Evolutionary conservation across 345 rosid species (phyloP).

Genomic region (Turritis glabra): DNA sequence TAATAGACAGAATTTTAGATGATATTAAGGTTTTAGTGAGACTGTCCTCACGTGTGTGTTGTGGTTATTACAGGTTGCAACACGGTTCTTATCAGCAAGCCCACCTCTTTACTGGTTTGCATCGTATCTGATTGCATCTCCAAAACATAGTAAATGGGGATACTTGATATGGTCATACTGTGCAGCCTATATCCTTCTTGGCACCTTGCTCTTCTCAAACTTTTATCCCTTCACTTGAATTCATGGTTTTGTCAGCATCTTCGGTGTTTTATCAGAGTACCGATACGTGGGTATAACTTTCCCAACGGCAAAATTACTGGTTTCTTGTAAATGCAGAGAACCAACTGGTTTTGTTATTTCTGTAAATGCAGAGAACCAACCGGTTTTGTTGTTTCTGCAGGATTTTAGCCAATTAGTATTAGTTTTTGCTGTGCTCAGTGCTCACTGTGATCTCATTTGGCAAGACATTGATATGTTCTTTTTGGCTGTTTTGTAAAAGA

Average conservation of each 20-base stretch:
- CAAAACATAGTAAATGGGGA: constrained; percentile 51
- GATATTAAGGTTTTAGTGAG: constrained; percentile 5
- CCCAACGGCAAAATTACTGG: background rate
- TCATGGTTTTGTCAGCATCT: background rate
- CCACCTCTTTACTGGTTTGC: constrained; percentile 93
- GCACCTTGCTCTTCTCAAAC: constrained; percentile 80
- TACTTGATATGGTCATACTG: constrained; percentile 70
- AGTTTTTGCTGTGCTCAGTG: constrained; percentile 3
- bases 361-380: constrained; percentile 21
- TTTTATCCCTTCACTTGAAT: constrained; percentile 87
- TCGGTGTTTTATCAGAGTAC: background rate
- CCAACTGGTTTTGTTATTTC: constrained; percentile 1
- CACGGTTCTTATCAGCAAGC: constrained; percentile 88
- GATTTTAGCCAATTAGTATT: background rate
- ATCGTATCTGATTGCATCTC: constrained; percentile 46
- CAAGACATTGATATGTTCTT: constrained; percentile 6
- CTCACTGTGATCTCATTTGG: constrained; percentile 11
- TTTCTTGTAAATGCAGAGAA: constrained; percentile 10
- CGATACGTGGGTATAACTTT: background rate
- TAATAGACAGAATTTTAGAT: background rate
- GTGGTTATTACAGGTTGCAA: constrained; percentile 65
- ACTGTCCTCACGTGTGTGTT: background rate
- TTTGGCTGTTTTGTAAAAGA: constrained; percentile 15
- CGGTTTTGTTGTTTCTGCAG: background rate
- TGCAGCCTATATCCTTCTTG: constrained; percentile 76